Conservation (phyloP, 495 filamentous ascomycete genomes). For the Glonium stellatum region DNA sequence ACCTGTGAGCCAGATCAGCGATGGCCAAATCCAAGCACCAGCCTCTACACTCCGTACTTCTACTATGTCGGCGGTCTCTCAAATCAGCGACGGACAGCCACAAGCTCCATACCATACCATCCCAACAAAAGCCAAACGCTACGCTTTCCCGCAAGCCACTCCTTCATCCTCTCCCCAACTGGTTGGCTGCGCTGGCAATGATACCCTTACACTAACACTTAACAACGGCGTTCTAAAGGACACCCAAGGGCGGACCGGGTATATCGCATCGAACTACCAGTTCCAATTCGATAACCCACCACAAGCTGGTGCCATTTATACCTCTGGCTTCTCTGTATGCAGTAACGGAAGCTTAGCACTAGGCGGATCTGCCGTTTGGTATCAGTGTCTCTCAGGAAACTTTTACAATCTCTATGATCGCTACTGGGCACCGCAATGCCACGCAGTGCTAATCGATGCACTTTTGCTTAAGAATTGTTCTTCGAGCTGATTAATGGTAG, state of each 20-base stretch:
- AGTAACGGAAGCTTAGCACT: constrained; percentile 55
- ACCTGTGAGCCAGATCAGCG: constrained; percentile 44
- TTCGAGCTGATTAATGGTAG: not conserved
- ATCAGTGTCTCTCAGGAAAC: constrained; percentile 55
- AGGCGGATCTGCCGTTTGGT: constrained; percentile 54
- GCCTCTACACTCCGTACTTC: not conserved
- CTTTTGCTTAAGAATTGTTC: not conserved
- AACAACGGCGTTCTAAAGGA: constrained; percentile 33
- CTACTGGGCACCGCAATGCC: constrained; percentile 32
- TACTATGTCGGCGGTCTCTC: not conserved
- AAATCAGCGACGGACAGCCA: constrained; percentile 10
- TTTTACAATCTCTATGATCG: constrained; percentile 41
- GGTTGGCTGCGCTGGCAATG: constrained; percentile 7
- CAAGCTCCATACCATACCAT: constrained; percentile 12
- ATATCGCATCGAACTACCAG: constrained; percentile 64
- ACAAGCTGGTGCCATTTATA: constrained; percentile 61
- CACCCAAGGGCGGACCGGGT: constrained; percentile 51
- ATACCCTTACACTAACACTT: constrained; percentile 42
- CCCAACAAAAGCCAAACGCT: not conserved
- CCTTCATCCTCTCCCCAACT: not conserved
- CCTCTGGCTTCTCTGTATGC: constrained; percentile 60
- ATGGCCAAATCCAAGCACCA: constrained; percentile 48
- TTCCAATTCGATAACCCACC: constrained; percentile 68
- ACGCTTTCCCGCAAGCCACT: not conserved
- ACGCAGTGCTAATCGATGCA: constrained; percentile 6